Conservation (phyloP, 306 rosid species). For the Rosa lucieae region DNA sequence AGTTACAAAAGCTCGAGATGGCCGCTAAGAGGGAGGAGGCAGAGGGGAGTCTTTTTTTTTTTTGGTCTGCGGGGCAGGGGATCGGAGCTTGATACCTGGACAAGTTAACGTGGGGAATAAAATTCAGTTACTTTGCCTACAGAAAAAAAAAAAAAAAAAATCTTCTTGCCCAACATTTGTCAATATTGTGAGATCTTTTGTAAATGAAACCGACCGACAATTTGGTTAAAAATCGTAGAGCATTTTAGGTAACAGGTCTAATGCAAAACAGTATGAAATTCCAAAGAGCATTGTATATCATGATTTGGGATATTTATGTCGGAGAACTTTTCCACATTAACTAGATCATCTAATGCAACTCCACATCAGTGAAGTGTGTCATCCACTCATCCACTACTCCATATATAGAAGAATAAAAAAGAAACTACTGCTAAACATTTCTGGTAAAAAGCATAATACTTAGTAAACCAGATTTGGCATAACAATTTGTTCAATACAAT, state of each 20-base stretch:
- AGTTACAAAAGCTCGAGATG: too few relatives aligned
- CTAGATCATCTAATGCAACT: neutral
- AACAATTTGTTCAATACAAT: too few relatives aligned
- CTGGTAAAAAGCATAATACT: neutral
- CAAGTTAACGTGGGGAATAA: too few relatives aligned
- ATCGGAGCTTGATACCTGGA: too few relatives aligned
- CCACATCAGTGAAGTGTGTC: neutral
- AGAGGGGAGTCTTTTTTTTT: too few relatives aligned
- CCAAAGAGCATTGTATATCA: neutral
- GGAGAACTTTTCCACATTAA: neutral
- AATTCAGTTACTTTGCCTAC: too few relatives aligned
- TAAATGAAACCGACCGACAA: neutral
- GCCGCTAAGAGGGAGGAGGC: too few relatives aligned
- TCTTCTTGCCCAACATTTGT: too few relatives aligned
- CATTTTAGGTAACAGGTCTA: neutral
- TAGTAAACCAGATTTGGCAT: neutral
- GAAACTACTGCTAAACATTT: neutral
- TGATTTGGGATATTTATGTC: neutral
- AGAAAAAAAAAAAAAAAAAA: too few relatives aligned
- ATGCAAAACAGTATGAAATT: neutral
- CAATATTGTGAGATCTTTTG: neutral
- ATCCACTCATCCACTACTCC: neutral
- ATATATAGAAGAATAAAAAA: too few relatives aligned
- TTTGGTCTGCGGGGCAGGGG: too few relatives aligned
- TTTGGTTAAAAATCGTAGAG: neutral